Evolutionary conservation across 1,139 yeast genomes (phyloP).

Genomic region (Yamadazyma jaroonii): DNA sequence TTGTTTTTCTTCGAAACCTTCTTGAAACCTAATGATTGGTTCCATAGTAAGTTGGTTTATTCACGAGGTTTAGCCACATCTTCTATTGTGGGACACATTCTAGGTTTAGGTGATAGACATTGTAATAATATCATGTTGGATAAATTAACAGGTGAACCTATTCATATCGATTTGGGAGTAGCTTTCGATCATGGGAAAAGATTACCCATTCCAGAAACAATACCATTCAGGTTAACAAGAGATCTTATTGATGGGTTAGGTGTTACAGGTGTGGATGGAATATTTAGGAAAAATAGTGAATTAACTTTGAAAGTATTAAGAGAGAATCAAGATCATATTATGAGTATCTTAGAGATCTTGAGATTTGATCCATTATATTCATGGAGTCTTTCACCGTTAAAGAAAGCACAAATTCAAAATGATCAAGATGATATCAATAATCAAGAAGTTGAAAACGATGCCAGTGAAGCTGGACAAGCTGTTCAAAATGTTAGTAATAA

Average conservation of each 20-base stretch:
- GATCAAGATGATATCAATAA: constrained; percentile 21
- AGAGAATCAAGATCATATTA: constrained; percentile 62
- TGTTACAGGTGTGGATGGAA: constrained; percentile 73
- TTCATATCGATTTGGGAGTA: constrained; percentile 94
- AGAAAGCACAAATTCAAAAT: constrained; percentile 56
- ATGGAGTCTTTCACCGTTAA: constrained; percentile 79
- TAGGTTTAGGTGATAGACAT: constrained; percentile 96
- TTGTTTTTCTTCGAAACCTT: constrained; percentile 71
- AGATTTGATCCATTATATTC: constrained; percentile 90
- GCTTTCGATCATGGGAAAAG: constrained; percentile 91
- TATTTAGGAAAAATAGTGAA: constrained; percentile 71
- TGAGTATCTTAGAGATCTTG: constrained; percentile 81
- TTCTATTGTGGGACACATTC: constrained; percentile 80
- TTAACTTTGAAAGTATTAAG: constrained; percentile 69
- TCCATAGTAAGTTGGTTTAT: constrained; percentile 59
- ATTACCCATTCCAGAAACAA: constrained; percentile 85
- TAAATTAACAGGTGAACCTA: constrained; percentile 76
- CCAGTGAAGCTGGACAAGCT: constrained; percentile 80
- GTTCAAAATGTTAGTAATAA: constrained; percentile 70
- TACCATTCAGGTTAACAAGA: constrained; percentile 88
- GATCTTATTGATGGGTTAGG: constrained; percentile 96
- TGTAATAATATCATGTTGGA: constrained; percentile 88
- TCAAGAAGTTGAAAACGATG: constrained; percentile 41
- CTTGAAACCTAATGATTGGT: constrained; percentile 70
- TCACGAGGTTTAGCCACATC: constrained; percentile 80